Percentiles rank a stretch among this genome's conserved stretches.
Conservation (phyloP, 331 rosid species). For the Erythrophleum ivorense region DNA sequence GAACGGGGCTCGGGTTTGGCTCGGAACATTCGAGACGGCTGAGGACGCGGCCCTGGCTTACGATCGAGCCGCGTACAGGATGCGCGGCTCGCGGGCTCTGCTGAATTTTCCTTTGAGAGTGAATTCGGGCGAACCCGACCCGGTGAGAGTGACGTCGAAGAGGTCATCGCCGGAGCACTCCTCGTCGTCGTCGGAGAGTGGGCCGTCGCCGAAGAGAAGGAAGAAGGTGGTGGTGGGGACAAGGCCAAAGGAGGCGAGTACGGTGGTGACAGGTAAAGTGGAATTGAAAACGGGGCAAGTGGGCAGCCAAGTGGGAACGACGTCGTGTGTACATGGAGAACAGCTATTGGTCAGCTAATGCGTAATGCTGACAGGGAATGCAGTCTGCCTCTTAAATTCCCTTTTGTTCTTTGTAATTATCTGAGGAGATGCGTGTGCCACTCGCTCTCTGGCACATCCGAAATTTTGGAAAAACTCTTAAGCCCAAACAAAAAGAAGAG, state of each 20-base stretch:
- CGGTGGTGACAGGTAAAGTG: neutral
- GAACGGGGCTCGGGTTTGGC: conserved; percentile 80
- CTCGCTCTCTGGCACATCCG: conserved; percentile 19
- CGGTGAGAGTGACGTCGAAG: conserved; percentile 65
- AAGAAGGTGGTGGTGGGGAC: conserved; percentile 36
- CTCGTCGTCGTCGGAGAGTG: conserved; percentile 43
- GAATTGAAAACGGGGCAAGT: conserved; percentile 44
- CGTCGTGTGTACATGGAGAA: conserved; percentile 48
- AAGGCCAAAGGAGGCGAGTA: neutral
- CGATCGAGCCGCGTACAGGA: conserved; percentile 73
- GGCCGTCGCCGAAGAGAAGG: conserved; percentile 53
- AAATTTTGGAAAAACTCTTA: conserved; percentile 25
- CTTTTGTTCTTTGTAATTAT: conserved; percentile 37
- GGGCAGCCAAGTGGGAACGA: conserved; percentile 44
- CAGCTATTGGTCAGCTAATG: conserved; percentile 44
- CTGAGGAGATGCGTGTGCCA: conserved; percentile 31
- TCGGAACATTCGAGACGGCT: conserved; percentile 76
- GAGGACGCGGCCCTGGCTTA: conserved; percentile 78
- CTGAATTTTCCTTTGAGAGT: conserved; percentile 73
- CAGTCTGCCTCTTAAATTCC: conserved; percentile 15
- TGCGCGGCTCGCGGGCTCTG: conserved; percentile 74
- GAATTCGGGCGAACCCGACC: conserved; percentile 76
- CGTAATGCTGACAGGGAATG: conserved; percentile 24
- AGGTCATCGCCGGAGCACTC: conserved; percentile 52
- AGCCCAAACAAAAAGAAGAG: neutral